Evolutionary conservation across 2,329 filamentous ascomycete species (phyloP).

Genomic region (Delphinella strobiligena): DNA sequence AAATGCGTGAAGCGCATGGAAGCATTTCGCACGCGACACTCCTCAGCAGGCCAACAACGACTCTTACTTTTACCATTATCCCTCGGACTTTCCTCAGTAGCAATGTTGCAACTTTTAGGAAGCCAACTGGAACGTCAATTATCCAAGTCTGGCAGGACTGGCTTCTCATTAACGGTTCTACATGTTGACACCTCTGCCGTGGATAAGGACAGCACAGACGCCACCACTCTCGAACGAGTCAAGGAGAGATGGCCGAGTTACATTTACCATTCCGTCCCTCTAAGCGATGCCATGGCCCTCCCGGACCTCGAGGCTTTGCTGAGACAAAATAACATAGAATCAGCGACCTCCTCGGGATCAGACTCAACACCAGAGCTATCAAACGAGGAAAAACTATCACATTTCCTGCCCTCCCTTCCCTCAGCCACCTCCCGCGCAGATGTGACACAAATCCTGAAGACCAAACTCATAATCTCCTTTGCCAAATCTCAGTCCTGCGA

Average conservation of each 20-base stretch:
- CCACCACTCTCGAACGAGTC: conserved; percentile 28
- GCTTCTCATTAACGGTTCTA: conserved; percentile 53
- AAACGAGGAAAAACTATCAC: conserved; percentile 23
- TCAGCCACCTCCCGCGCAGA: conserved; percentile 69
- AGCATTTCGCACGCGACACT: conserved; percentile 33
- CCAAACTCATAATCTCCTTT: conserved; percentile 55
- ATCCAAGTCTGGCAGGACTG: conserved; percentile 49
- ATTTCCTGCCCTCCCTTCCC: conserved; percentile 50
- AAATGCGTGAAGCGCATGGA: conserved; percentile 74
- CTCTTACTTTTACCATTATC: conserved; percentile 69
- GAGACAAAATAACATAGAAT: conserved; percentile 2
- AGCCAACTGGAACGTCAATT: conserved; percentile 55
- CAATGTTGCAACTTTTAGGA: conserved; percentile 64
- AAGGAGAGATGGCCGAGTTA: conserved; percentile 53
- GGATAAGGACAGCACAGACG: conserved; percentile 15
- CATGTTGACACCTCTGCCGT: conserved; percentile 31
- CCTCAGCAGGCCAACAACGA: conserved; percentile 30
- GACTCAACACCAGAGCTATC: background rate
- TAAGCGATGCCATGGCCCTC: conserved; percentile 44
- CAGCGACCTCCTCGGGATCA: background rate
- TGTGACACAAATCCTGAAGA: conserved; percentile 56
- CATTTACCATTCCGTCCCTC: conserved; percentile 47
- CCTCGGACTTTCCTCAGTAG: conserved; percentile 68
- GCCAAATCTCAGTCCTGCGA: conserved; percentile 51
- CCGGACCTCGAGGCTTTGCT: conserved; percentile 7